Evolutionary conservation across 306 rosid species (phyloP).

Genomic region (Quercus mongolica): DNA sequence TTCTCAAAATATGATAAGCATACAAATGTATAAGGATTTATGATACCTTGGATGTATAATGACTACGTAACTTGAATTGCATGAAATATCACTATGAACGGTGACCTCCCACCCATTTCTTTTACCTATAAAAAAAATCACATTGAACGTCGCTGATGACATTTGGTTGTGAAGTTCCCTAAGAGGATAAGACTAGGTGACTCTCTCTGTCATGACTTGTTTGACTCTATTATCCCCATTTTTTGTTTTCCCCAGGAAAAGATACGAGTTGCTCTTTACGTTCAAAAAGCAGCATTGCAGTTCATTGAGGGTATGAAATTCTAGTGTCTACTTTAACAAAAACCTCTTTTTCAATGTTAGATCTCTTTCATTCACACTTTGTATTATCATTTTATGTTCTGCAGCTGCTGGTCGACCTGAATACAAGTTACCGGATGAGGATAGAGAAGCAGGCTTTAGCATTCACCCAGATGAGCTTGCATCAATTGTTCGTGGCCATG

Average conservation of each 20-base stretch:
- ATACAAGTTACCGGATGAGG: conserved; percentile 59
- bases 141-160: not conserved
- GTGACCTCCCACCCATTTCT: too few species aligned
- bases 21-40: not conserved
- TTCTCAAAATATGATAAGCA: not conserved
- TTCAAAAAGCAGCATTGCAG: conserved; percentile 87
- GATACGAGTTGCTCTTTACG: conserved; percentile 79
- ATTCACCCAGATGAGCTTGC: conserved; percentile 92
- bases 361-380: conserved; percentile 23
- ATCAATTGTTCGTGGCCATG: conserved; percentile 61
- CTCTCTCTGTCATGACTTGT: not conserved
- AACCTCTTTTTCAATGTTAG: conserved; percentile 3
- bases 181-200: not conserved
- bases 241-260: conserved; percentile 58
- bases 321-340: conserved; percentile 5
- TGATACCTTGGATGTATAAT: not conserved
- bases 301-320: conserved; percentile 75
- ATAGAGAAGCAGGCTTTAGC: conserved; percentile 62
- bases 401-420: conserved; percentile 63
- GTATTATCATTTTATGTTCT: conserved; percentile 25
- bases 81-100: not conserved
- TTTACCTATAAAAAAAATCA: too few species aligned
- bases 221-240: conserved; percentile 19
- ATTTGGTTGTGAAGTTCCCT: not conserved
- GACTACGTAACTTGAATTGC: not conserved